Conservation (phyloP, 345 rosid species). For the Isatis tinctoria region DNA sequence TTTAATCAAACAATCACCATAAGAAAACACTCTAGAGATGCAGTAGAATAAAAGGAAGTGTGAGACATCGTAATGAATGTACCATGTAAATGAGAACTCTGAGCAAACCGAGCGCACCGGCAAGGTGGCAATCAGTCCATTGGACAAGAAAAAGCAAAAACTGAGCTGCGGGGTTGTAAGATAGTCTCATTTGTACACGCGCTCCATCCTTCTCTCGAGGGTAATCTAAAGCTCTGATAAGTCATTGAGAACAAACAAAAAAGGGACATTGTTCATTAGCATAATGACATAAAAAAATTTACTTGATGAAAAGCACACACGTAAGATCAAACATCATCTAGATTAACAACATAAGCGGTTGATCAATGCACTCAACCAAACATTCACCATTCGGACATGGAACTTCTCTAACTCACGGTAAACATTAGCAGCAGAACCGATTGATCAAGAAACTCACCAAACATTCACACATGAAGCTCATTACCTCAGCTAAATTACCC, state of each 20-base stretch:
- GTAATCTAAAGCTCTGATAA: slow-evolving; percentile 77
- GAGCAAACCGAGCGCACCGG: slow-evolving; percentile 89
- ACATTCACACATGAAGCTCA: neutral
- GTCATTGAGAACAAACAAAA: neutral
- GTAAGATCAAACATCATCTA: neutral
- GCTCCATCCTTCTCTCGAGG: slow-evolving; percentile 87
- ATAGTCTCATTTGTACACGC: slow-evolving; percentile 88
- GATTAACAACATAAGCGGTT: neutral
- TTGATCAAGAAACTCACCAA: neutral
- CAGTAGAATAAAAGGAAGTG: neutral
- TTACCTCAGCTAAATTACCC: neutral
- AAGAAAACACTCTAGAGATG: neutral
- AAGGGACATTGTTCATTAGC: neutral
- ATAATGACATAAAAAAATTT: neutral
- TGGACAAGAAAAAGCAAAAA: slow-evolving; percentile 89
- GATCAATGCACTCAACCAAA: neutral
- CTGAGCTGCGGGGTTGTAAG: slow-evolving; percentile 85
- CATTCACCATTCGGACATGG: neutral
- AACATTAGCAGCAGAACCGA: neutral
- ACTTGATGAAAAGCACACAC: neutral
- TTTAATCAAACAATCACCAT: slow-evolving; percentile 12
- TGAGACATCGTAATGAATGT: neutral
- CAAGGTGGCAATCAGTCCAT: slow-evolving; percentile 94
- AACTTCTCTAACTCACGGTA: neutral
- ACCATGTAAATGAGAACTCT: slow-evolving; percentile 88